Evolutionary conservation across 441 rosid species (phyloP).

Genomic region (Dalechampia spathulata): DNA sequence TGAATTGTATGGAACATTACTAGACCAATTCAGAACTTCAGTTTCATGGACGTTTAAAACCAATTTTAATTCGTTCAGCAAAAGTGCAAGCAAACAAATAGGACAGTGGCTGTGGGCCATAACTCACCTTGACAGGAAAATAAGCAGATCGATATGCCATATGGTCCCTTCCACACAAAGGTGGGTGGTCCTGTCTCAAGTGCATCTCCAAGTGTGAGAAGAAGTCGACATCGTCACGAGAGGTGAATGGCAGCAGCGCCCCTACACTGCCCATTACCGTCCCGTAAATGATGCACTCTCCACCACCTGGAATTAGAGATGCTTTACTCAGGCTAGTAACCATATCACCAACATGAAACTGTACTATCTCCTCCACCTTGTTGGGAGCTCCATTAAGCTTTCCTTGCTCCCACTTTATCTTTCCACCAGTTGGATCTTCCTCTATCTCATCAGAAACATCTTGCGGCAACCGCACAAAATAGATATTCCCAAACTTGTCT

Average conservation of each 20-base stretch:
- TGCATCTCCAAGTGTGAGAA: constrained; percentile 98
- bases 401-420: constrained; percentile 98
- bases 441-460: constrained; percentile 94
- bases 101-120: not conserved
- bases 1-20: no score
- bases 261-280: constrained; percentile 94
- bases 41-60: no score
- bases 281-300: constrained; percentile 83
- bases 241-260: constrained; percentile 78
- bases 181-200: constrained; percentile 90
- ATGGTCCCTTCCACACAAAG: constrained; percentile 95
- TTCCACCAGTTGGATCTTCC: constrained; percentile 96
- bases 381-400: constrained; percentile 94
- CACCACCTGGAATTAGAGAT: constrained; percentile 88
- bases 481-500: constrained; percentile 89
- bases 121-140: constrained; percentile 84
- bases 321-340: constrained; percentile 84
- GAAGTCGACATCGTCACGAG: constrained; percentile 94
- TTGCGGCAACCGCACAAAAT: constrained; percentile 81
- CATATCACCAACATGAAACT: constrained; percentile 88
- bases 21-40: no score
- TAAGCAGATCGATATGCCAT: constrained; percentile 93
- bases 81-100: no score
- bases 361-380: constrained; percentile 93
- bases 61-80: no score